phyloP scores from a whole-genome alignment of 208 protist species.

The Leishmania martiniquensis region DNA sequence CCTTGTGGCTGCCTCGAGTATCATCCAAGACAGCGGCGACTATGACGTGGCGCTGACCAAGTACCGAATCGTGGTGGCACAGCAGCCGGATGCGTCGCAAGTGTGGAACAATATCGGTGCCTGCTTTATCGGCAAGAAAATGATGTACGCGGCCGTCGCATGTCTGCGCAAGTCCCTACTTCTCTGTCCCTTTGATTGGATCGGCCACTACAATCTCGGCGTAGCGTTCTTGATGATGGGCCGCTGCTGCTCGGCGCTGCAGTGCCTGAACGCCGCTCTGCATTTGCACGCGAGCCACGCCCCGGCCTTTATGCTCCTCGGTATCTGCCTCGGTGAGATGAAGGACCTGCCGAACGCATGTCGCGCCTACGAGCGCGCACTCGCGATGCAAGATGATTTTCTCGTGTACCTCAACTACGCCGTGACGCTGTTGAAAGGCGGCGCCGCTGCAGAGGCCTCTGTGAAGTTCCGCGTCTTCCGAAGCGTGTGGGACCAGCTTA shows the following conservation, averaged over 20 bases:
- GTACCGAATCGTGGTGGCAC: conserved; percentile 92
- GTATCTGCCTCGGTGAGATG: conserved; percentile 92
- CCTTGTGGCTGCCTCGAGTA: conserved; percentile 93
- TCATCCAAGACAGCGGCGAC: conserved; percentile 96
- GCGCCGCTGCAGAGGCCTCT: conserved; percentile 37
- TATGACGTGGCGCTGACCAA: conserved; percentile 96
- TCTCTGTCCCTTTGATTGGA: conserved; percentile 96
- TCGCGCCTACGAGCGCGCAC: conserved; percentile 90
- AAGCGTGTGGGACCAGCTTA: conserved; percentile 39
- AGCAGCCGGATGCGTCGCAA: conserved; percentile 91
- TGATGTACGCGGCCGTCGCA: conserved; percentile 93
- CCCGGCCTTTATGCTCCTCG: conserved; percentile 94
- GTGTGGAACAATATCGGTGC: conserved; percentile 99
- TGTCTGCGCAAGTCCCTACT: conserved; percentile 95
- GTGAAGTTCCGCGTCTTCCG: conserved; percentile 59
- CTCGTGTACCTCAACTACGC: conserved; percentile 94
- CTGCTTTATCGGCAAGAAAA: conserved; percentile 96
- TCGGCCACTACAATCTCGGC: conserved; percentile 96
- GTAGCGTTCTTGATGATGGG: conserved; percentile 90
- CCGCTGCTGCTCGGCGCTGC: conserved; percentile 95
- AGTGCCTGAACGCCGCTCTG: conserved; percentile 93
- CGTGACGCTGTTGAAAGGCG: conserved; percentile 84
- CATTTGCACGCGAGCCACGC: conserved; percentile 85
- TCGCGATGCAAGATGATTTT: conserved; percentile 84
- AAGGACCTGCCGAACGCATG: conserved; percentile 96